These are phyloP conservation scores for Erigeron canadensis DNA, from an alignment of 129 eudicot genomes.

Conservation along the genomic window DNA sequence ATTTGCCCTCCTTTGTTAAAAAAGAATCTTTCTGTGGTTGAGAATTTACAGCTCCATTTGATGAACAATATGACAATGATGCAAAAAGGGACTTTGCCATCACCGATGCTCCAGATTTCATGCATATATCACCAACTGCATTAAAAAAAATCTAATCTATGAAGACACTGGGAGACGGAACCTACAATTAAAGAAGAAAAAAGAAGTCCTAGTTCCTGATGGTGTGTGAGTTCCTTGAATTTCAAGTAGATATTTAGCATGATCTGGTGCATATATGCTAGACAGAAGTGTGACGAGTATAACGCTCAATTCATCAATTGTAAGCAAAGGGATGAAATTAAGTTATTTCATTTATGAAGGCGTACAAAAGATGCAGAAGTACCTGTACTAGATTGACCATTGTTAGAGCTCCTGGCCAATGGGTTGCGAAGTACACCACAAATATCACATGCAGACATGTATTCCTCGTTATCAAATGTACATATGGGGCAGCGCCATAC, in stretches of 20 bases:
- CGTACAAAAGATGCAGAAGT: conserved; percentile 14
- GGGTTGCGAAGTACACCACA: conserved; percentile 94
- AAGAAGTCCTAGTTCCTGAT: conserved; percentile 16
- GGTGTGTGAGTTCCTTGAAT: conserved; percentile 23
- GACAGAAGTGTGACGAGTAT: not conserved
- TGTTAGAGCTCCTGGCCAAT: conserved; percentile 45
- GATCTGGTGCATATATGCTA: not conserved
- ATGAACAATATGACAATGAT: conserved; percentile 46
- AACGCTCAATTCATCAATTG: not conserved
- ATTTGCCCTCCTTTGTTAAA: conserved; percentile 44
- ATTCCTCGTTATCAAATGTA: conserved; percentile 85
- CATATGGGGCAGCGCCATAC: conserved; percentile 92
- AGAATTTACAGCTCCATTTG: conserved; percentile 38
- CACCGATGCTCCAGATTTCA: conserved; percentile 70
- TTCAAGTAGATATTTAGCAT: conserved; percentile 9
- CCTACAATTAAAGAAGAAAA: not conserved
- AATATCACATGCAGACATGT: conserved; percentile 82
- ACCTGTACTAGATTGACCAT: conserved; percentile 53
- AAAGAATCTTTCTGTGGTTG: conserved; percentile 43
- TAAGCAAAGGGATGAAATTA: not conserved
- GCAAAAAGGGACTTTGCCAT: conserved; percentile 92
- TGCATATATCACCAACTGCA: conserved; percentile 84
- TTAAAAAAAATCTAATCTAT: conserved; percentile 67
- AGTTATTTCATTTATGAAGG: not conserved
- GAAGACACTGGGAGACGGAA: conserved; percentile 26